Evolutionary conservation across 2,329 filamentous ascomycete genomes (phyloP).

Genomic region (Phialophora expanda): DNA sequence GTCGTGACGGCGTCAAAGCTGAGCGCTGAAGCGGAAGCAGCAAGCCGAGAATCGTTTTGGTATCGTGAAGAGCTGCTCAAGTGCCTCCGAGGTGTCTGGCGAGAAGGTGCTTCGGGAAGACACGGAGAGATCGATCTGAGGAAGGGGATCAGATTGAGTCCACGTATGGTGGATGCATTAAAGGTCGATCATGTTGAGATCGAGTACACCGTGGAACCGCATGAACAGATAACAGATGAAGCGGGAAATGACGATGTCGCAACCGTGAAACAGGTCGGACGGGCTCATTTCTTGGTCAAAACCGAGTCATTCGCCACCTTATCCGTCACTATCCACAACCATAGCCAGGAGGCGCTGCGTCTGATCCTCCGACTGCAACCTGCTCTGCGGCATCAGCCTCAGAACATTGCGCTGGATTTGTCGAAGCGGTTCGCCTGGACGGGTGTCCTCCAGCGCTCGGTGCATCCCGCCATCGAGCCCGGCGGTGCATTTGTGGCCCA

Average conservation of each 20-base stretch:
- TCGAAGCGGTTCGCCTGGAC: slow-evolving; percentile 84
- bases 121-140: slow-evolving; percentile 76
- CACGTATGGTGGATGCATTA: slow-evolving; percentile 81
- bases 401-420: slow-evolving; percentile 76
- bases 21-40: slow-evolving; percentile 77
- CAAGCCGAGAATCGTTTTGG: slow-evolving; percentile 85
- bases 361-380: slow-evolving; percentile 79
- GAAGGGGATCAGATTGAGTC: slow-evolving; percentile 66
- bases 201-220: slow-evolving; percentile 52
- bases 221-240: slow-evolving; percentile 11
- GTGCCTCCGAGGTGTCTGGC: slow-evolving; percentile 73
- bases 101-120: slow-evolving; percentile 62
- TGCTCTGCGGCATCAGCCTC: slow-evolving; percentile 72
- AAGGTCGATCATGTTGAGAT: slow-evolving; percentile 79
- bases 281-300: slow-evolving; percentile 54
- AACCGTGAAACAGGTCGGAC: slow-evolving; percentile 49
- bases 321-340: slow-evolving; percentile 74
- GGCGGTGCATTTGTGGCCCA: slow-evolving; percentile 65
- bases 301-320: slow-evolving; percentile 72
- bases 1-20: slow-evolving; percentile 82
- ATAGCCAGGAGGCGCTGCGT: slow-evolving; percentile 68
- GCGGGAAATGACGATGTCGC: slow-evolving; percentile 20
- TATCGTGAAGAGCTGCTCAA: slow-evolving; percentile 82
- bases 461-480: slow-evolving; percentile 65
- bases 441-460: slow-evolving; percentile 76